These are phyloP conservation scores for Talaromyces borbonicus DNA, from an alignment of 495 filamentous ascomycete genomes.

Conservation along the genomic window DNA sequence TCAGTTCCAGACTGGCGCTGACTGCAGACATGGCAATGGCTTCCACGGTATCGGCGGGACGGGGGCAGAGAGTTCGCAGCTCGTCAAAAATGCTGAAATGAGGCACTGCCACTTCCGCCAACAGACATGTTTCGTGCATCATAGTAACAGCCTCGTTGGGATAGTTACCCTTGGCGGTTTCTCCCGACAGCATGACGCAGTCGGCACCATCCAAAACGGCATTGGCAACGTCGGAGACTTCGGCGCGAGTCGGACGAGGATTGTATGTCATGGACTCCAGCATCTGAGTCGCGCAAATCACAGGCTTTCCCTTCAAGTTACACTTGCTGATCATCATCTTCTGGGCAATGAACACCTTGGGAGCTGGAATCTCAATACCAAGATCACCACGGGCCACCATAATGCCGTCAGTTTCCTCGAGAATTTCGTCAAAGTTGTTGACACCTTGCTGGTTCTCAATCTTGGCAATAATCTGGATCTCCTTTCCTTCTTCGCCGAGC, in stretches of 20 bases:
- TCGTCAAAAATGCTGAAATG: slow-evolving; percentile 97
- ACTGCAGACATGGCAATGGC: slow-evolving; percentile 94
- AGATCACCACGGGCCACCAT: slow-evolving; percentile 99
- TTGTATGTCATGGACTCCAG: slow-evolving; percentile 99
- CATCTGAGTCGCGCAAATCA: slow-evolving; percentile 89
- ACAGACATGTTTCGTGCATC: slow-evolving; percentile 95
- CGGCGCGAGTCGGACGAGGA: slow-evolving; percentile 91
- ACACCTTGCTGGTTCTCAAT: slow-evolving; percentile 98
- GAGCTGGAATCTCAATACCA: slow-evolving; percentile 95
- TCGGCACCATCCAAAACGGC: slow-evolving; percentile 95
- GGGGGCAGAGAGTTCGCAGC: slow-evolving; percentile 67
- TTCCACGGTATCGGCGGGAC: slow-evolving; percentile 78
- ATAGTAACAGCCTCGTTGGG: slow-evolving; percentile 85
- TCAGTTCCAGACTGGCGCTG: slow-evolving; percentile 85
- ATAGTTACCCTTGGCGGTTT: slow-evolving; percentile 97
- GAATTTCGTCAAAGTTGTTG: slow-evolving; percentile 98
- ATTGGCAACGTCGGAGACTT: slow-evolving; percentile 97
- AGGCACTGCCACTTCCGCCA: slow-evolving; percentile 91
- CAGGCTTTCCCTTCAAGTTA: slow-evolving; percentile 97
- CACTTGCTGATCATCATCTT: slow-evolving; percentile 99
- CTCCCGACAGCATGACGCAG: slow-evolving; percentile 98
- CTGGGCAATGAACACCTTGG: slow-evolving; percentile 97
- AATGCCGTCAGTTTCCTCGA: slow-evolving; percentile 93
- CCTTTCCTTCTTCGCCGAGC: slow-evolving; percentile 82
- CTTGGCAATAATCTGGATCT: slow-evolving; percentile 99